Percentiles rank a stretch among this genome's conserved stretches.
Conservation (phyloP, 129 eudicot genomes). For the Glebionis coronaria region DNA sequence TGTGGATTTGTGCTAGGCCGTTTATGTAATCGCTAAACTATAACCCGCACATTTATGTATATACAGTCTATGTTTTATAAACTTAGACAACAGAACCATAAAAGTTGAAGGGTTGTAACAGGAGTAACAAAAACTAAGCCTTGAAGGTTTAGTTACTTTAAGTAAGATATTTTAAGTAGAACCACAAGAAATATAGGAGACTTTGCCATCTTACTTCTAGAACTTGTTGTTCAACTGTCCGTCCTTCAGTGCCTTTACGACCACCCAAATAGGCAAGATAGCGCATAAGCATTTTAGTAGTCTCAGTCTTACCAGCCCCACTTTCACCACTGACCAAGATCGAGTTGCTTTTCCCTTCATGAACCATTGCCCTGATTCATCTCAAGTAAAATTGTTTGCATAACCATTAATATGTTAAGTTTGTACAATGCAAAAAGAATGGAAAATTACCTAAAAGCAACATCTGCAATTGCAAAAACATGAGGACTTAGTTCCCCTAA, state of each 20-base stretch:
- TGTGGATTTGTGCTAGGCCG: no score
- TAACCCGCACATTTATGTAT: background rate
- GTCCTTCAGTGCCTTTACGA: conserved; percentile 89
- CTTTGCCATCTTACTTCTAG: conserved; percentile 62
- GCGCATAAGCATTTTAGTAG: conserved; percentile 99
- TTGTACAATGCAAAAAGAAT: conserved; percentile 22
- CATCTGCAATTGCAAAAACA: conserved; percentile 95
- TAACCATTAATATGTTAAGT: conserved; percentile 16
- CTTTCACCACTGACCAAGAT: conserved; percentile 99
- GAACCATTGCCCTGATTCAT: conserved; percentile 83
- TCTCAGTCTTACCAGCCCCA: conserved; percentile 99
- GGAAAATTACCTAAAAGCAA: conserved; percentile 71
- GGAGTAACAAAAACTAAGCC: conserved; percentile 20
- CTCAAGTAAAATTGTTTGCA: conserved; percentile 37
- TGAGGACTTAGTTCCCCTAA: conserved; percentile 97
- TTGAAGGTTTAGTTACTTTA: conserved; percentile 8
- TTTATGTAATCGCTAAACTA: no score
- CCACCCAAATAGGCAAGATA: conserved; percentile 99
- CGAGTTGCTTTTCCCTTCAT: conserved; percentile 94
- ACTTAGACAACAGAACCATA: background rate
- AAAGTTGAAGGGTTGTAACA: background rate
- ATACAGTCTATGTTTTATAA: background rate
- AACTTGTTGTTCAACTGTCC: conserved; percentile 99
- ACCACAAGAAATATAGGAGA: conserved; percentile 6
- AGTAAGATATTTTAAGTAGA: conserved; percentile 4